Evolutionary conservation across 176 grass and related monocot species (phyloP).

Genomic region (Coix lacrymajobi): DNA sequence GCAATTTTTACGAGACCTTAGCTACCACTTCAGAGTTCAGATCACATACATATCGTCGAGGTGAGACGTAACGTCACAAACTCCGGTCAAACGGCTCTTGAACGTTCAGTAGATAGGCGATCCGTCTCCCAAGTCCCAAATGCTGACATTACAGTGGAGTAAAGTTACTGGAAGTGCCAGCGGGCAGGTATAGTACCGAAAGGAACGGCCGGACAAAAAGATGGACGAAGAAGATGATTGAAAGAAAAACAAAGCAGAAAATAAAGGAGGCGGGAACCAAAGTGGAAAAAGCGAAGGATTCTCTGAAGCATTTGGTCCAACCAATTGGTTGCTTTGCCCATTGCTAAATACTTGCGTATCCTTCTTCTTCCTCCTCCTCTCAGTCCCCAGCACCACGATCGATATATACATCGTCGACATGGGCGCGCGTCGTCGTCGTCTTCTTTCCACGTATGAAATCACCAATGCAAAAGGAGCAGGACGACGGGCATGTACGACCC

Average conservation of each 20-base stretch:
- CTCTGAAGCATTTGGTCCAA: conserved; percentile 29
- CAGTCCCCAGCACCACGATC: not conserved
- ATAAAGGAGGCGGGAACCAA: not conserved
- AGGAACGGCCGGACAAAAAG: not conserved
- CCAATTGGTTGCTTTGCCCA: conserved; percentile 27
- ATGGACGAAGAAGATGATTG: not conserved
- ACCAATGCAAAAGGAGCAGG: not conserved
- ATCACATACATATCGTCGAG: not conserved
- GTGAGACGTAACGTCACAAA: conserved; percentile 38
- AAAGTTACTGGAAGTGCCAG: conserved; percentile 39
- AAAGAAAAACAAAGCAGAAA: conserved; percentile 10
- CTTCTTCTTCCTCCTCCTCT: not conserved
- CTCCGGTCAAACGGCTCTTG: not conserved
- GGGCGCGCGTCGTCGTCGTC: not conserved
- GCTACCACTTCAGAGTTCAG: conserved; percentile 16
- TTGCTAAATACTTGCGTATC: not conserved
- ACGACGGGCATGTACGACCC: conserved; percentile 20
- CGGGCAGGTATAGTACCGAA: not conserved
- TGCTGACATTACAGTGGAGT: conserved; percentile 33
- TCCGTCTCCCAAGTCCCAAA: not conserved
- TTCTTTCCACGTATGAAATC: conserved; percentile 39
- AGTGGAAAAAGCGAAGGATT: not conserved
- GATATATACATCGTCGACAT: not conserved
- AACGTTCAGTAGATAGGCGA: not conserved
- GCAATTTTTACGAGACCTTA: conserved; percentile 19